These are phyloP conservation scores for Hebeloma cylindrosporum DNA, from an alignment of 768 basidiomycete genomes.

Conservation along the genomic window DNA sequence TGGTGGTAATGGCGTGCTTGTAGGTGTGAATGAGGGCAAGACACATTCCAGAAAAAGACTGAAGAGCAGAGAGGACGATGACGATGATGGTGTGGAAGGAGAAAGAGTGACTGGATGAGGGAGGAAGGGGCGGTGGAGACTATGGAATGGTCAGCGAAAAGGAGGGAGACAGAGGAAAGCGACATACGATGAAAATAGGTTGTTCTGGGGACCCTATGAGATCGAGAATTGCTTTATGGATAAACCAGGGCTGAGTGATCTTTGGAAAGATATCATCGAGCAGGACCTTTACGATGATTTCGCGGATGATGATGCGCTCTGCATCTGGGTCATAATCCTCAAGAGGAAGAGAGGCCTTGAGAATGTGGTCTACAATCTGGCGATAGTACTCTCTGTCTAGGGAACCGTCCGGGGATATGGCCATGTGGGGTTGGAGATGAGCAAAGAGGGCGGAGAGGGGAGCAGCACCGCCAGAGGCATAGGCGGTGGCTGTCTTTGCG, in stretches of 20 bases:
- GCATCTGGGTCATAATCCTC: slow-evolving; percentile 78
- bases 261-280: slow-evolving; percentile 66
- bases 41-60: slow-evolving; percentile 66
- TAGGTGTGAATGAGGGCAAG: slow-evolving; percentile 69
- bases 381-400: slow-evolving; percentile 78
- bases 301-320: slow-evolving; percentile 82
- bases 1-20: slow-evolving; percentile 61
- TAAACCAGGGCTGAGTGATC: slow-evolving; percentile 88
- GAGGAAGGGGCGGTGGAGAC: slow-evolving; percentile 26
- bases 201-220: slow-evolving; percentile 52
- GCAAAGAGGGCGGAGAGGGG: slow-evolving; percentile 73
- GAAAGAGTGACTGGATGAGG: slow-evolving; percentile 26
- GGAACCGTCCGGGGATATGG: slow-evolving; percentile 61
- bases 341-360: slow-evolving; percentile 69
- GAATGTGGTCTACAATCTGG: slow-evolving; percentile 73
- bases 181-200: slow-evolving; percentile 30
- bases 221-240: slow-evolving; percentile 68
- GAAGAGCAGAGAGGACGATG: slow-evolving; percentile 71
- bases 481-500: slow-evolving; percentile 63
- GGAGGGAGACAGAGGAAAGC: slow-evolving; percentile 1
- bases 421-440: slow-evolving; percentile 82
- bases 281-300: slow-evolving; percentile 78
- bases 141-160: slow-evolving; percentile 13
- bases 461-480: slow-evolving; percentile 65
- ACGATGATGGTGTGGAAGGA: slow-evolving; percentile 61